Percentiles rank a stretch among this genome's conserved stretches.
Evolutionary conservation across 345 rosid species (phyloP).

Genomic region (Gossypium thurberi): DNA sequence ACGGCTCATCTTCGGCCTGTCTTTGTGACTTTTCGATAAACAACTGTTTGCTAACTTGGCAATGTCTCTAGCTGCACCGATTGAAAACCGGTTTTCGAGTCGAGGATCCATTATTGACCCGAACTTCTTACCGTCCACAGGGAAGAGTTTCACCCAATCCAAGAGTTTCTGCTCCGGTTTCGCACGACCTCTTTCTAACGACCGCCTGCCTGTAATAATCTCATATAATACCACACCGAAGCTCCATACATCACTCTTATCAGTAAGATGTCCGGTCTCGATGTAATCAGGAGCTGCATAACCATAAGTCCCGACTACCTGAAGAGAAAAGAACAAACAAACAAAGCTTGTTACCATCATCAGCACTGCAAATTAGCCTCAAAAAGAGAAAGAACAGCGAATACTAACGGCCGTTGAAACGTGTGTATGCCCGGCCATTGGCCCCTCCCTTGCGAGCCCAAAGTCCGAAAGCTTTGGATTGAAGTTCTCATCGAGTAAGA

Average conservation of each 20-base stretch:
- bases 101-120: conserved; percentile 56
- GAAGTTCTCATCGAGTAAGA: conserved; percentile 56
- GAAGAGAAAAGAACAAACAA: conserved; percentile 5
- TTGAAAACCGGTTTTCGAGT: conserved; percentile 47
- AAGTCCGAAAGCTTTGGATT: conserved; percentile 84
- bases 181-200: conserved; percentile 62
- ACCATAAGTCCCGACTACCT: conserved; percentile 91
- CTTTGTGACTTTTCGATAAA: conserved; percentile 50
- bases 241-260: conserved; percentile 81
- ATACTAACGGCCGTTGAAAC: conserved; percentile 82
- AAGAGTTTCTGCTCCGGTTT: conserved; percentile 52
- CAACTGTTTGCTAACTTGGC: conserved; percentile 72
- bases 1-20: conserved; percentile 57
- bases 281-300: conserved; percentile 94
- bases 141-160: conserved; percentile 73
- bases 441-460: conserved; percentile 93
- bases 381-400: background rate
- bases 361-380: background rate
- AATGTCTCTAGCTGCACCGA: conserved; percentile 43
- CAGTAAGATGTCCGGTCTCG: conserved; percentile 71
- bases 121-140: conserved; percentile 53
- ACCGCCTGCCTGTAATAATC: conserved; percentile 71
- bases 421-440: conserved; percentile 57
- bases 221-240: conserved; percentile 84
- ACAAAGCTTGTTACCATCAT: background rate